These are phyloP conservation scores for Penicillium sp. DNA, from an alignment of 2,329 filamentous ascomycete species.

Conservation along the genomic window DNA sequence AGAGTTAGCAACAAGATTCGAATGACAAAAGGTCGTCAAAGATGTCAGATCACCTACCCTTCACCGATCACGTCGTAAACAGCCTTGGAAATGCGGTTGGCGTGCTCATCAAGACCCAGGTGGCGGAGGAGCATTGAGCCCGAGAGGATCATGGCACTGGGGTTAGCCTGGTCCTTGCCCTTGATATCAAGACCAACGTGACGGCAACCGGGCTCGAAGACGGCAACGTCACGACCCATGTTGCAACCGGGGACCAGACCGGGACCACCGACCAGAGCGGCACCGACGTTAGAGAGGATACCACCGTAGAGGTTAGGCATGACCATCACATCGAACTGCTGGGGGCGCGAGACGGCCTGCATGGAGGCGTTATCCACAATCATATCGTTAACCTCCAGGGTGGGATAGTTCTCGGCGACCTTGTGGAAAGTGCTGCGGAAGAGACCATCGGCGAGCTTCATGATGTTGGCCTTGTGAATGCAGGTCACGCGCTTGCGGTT, in stretches of 20 bases:
- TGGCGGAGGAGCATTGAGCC: conserved; percentile 96
- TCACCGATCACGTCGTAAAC: conserved; percentile 78
- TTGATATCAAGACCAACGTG: conserved; percentile 99
- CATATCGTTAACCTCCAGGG: conserved; percentile 96
- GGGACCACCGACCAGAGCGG: conserved; percentile 91
- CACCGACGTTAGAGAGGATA: conserved; percentile 97
- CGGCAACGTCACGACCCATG: conserved; percentile 96
- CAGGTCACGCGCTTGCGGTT: conserved; percentile 99
- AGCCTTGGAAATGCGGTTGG: conserved; percentile 88
- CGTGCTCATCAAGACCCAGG: conserved; percentile 94
- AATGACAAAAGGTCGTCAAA: neutral
- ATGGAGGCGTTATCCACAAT: conserved; percentile 99
- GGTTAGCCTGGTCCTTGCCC: conserved; percentile 99
- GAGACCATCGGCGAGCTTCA: conserved; percentile 98
- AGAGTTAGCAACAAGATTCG: conserved; percentile 2
- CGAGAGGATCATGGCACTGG: conserved; percentile 88
- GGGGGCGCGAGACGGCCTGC: conserved; percentile 92
- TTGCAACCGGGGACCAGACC: conserved; percentile 98
- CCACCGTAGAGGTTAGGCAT: conserved; percentile 99
- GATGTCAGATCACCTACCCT: conserved; percentile 56
- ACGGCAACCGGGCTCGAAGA: conserved; percentile 98
- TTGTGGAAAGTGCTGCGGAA: conserved; percentile 97
- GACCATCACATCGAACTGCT: conserved; percentile 99
- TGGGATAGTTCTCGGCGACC: conserved; percentile 90
- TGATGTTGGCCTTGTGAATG: conserved; percentile 99